A percentile compares a stretch with the other conserved stretches of the same genome.
phyloP scores from a whole-genome alignment of 2,329 filamentous ascomycete species.

The Metarhizium anisopliae region DNA sequence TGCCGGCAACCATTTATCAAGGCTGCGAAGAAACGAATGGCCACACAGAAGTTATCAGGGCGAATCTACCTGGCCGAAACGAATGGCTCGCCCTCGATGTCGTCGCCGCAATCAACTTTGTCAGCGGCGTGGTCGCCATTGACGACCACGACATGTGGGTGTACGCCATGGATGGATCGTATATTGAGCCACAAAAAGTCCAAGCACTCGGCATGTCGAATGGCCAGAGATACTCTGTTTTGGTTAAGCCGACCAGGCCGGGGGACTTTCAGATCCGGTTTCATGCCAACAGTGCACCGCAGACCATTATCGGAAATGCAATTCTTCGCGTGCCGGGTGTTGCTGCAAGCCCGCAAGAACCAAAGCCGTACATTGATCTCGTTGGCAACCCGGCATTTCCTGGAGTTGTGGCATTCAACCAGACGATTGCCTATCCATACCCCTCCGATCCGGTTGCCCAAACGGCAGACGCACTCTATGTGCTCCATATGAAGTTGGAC shows the following conservation, averaged over 20 bases:
- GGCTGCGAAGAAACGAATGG: conserved; percentile 39
- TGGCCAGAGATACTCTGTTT: conserved; percentile 42
- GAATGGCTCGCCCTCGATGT: conserved; percentile 45
- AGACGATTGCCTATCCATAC: conserved; percentile 34
- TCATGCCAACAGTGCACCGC: conserved; percentile 37
- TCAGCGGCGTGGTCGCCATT: conserved; percentile 35
- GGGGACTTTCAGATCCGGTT: conserved; percentile 47
- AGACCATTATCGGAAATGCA: conserved; percentile 46
- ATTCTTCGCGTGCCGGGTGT: conserved; percentile 27
- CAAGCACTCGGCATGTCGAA: conserved; percentile 38
- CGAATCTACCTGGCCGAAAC: conserved; percentile 8
- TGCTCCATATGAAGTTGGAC: conserved; percentile 29
- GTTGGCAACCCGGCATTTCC: conserved; percentile 33
- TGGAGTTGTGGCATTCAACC: conserved; percentile 34
- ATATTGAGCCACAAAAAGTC: conserved; percentile 41
- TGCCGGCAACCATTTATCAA: conserved; percentile 35
- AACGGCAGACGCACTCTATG: conserved; percentile 35
- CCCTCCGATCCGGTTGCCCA: conserved; percentile 34
- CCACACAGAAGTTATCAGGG: conserved; percentile 31
- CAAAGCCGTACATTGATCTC: conserved; percentile 38
- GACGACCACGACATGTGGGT: conserved; percentile 45
- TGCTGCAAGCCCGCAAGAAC: conserved; percentile 6
- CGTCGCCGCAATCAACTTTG: conserved; percentile 41
- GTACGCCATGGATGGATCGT: conserved; percentile 44
- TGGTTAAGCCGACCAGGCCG: conserved; percentile 23